These are phyloP conservation scores for Cystobasidium pallidum DNA, from an alignment of 1,284 basidiomycete genomes.

Conservation along the genomic window DNA sequence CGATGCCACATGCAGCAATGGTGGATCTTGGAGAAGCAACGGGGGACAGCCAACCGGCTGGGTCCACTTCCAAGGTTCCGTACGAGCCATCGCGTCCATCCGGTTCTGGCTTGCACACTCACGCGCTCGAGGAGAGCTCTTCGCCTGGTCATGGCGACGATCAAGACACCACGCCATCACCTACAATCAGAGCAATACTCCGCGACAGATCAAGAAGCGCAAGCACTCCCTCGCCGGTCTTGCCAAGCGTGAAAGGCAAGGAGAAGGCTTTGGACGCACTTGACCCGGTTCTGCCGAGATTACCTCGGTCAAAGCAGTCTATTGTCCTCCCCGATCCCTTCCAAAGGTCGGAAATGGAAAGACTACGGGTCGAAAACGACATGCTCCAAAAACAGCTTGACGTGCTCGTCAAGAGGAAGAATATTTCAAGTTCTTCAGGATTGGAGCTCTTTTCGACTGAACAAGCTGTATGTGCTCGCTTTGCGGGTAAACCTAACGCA, in stretches of 20 bases:
- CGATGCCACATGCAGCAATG: background rate
- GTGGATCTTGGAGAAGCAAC: background rate
- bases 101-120: background rate
- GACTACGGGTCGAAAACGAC: slow-evolving; percentile 44
- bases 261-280: background rate
- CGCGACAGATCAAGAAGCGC: slow-evolving; percentile 8
- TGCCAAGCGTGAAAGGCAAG: slow-evolving; percentile 2
- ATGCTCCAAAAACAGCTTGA: slow-evolving; percentile 41
- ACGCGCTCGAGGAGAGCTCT: background rate
- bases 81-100: background rate
- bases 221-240: background rate
- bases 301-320: background rate
- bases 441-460: background rate
- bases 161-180: background rate
- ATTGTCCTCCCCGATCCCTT: slow-evolving; percentile 11
- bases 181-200: background rate
- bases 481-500: background rate
- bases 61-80: background rate
- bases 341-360: slow-evolving; percentile 40
- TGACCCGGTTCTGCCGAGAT: background rate
- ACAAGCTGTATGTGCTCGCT: background rate
- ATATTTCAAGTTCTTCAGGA: background rate
- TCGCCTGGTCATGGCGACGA: background rate
- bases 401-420: slow-evolving; percentile 45
- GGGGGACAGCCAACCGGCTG: background rate